Evolutionary conservation across 139 green algal species (phyloP), one percentile per base, ranked within the genome.

Genomic region (Chlorella sp.): DNA sequence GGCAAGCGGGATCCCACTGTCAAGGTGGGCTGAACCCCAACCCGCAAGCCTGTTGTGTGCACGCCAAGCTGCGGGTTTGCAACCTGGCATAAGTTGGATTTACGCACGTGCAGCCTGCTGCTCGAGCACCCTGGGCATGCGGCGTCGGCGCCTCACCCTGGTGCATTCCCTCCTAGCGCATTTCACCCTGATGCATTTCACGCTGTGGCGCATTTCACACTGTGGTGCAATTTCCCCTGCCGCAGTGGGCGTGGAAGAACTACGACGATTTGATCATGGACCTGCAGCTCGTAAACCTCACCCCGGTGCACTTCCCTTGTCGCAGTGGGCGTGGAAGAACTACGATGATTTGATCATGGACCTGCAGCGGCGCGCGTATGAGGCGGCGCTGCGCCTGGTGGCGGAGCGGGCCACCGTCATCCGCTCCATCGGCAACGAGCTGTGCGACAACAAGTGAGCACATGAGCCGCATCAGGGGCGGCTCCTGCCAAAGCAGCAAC

Each of bases 311-410:
- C 46, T 3, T 60, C 43, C 7, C 46, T 43, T 64, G 13, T 54
- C 36, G 82, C 70, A 86, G 60, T 90, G 82, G 82, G 51, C 76
- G 32, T 64, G 84, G 30, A 51, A 41, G 9, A 30, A n/a, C 0
- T 69, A 88, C 36, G 87, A 90, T 41, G 83, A 78, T 32, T 26
- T 54, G 13, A 90, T 88, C 44, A 68, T 91, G 41, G 80, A 85
- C 77, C 85, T 95, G 84, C 91, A 92, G 73, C 67, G 67, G 16
- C 84, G 76, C 19, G 91, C 91, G 8, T 92, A 92, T 80, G 48
- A 73, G 30, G 60, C 56, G 2, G 81, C 89, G 19, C 36, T 76
- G 48, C 82, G 54, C 20, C 38, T 92, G 28, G 76, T 89, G 36
- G 44, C 72, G n/a, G 28, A 90, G 77, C 83, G 88, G 16, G 73